Conservation (phyloP, 345 rosid genomes). For the Erysimum cheiranthoides region DNA sequence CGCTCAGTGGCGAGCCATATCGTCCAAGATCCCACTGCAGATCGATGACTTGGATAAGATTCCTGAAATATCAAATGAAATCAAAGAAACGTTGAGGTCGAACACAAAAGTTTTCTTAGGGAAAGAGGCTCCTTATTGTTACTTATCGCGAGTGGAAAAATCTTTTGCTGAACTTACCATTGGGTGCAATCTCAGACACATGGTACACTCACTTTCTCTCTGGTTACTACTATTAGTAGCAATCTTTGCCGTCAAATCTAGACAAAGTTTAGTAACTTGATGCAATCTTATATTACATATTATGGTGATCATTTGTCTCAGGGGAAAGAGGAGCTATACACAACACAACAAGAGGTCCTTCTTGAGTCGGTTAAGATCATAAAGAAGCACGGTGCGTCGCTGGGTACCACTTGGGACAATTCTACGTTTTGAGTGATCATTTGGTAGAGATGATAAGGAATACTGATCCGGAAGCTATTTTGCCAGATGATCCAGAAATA, state of each 20-base stretch:
- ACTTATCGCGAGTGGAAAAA: conserved; percentile 70
- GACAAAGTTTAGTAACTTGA: neutral
- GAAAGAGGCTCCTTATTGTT: conserved; percentile 87
- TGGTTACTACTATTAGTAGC: neutral
- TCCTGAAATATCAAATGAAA: conserved; percentile 69
- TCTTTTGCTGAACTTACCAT: conserved; percentile 74
- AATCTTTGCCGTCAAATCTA: neutral
- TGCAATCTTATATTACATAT: neutral
- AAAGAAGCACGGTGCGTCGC: conserved; percentile 69
- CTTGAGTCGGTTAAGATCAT: conserved; percentile 69
- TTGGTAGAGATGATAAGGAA: conserved; percentile 14
- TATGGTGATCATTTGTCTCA: conserved; percentile 31
- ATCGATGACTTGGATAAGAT: conserved; percentile 74
- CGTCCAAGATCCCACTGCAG: conserved; percentile 67
- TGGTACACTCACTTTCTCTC: conserved; percentile 54
- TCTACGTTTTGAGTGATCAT: conserved; percentile 21
- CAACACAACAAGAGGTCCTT: conserved; percentile 74
- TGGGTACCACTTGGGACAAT: conserved; percentile 59
- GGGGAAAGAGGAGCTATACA: conserved; percentile 75
- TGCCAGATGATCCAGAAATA: neutral
- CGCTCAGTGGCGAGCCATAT: conserved; percentile 73
- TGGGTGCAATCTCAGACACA: conserved; percentile 82
- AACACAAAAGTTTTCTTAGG: conserved; percentile 78
- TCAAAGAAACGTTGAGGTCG: conserved; percentile 65
- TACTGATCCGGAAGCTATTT: neutral